Base-by-base conservation (phyloP, 805 yeast species). In the Candida boleticola region DNA sequence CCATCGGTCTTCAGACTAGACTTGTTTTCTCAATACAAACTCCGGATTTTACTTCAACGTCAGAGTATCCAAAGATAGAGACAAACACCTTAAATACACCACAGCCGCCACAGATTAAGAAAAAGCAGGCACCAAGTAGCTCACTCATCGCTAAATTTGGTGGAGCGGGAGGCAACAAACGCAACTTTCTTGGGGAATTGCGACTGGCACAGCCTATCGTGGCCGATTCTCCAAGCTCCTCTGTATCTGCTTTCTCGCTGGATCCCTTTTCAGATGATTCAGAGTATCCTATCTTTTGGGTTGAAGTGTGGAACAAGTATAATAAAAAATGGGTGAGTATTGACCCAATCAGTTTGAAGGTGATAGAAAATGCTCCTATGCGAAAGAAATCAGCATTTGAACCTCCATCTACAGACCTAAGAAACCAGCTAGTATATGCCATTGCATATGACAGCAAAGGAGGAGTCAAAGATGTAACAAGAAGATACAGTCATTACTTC, bases 301-400 rank as follows among this genome's bases (percentile, higher is more conserved):
- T 82, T 18, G 99, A 93, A 58, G 96, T 86, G 0, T 92, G 96
- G 96, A 90, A 92, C 57, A 75, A 76, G 39, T 78, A 74, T 44
- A 64, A 79, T 4, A 74, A 80, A 44, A 77, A 73, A 38, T 92
- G 97, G 95, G 74, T 89, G n/a, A 79, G 95, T 2, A 72, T 89
- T 1, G 99, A 93, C 54, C 93, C 97, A 0, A 66, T 83, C 0
- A 82, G 83, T 22, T 74, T 82, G 42, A 62, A 77, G 42, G 61
- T 74, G 6, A 77, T 88, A 30, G 95, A 88, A 59, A 68, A 77
- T 26, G 75, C 83, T 5, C 76, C 79, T 5, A 58, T 63, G 57
- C 60, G 76, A 42, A 65, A 77, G 10, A 74, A 69, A 45, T 73
- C 82, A 27, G 73, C 73, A 39, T 68, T 87, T 16, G 95, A 90